phyloP scores from a whole-genome alignment of 2,329 filamentous ascomycete genomes.

The Neonectria magnoliae region DNA sequence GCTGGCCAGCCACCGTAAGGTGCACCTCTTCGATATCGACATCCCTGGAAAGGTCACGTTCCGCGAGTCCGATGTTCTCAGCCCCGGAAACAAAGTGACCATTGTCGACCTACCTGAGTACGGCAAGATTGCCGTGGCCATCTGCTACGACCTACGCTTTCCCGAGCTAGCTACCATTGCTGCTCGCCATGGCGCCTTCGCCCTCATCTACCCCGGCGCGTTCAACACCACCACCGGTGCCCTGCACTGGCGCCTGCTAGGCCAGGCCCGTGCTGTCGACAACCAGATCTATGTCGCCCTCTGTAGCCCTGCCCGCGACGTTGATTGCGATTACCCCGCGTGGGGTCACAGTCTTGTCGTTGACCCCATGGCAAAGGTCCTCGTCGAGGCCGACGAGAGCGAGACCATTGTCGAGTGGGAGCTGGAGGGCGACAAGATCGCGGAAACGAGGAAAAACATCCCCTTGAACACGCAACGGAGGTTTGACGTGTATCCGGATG shows the following conservation, averaged over 20 bases:
- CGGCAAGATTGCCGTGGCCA: slow-evolving; percentile 86
- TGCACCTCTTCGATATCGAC: slow-evolving; percentile 97
- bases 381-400: slow-evolving; percentile 80
- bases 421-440: slow-evolving; percentile 73
- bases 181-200: slow-evolving; percentile 85
- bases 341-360: slow-evolving; percentile 92
- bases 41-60: slow-evolving; percentile 96
- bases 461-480: slow-evolving; percentile 85
- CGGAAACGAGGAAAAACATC: slow-evolving; percentile 82
- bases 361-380: slow-evolving; percentile 86
- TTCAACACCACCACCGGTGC: slow-evolving; percentile 96
- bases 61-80: slow-evolving; percentile 88
- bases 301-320: slow-evolving; percentile 89
- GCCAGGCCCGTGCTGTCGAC: slow-evolving; percentile 84
- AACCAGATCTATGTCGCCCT: slow-evolving; percentile 95
- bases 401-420: slow-evolving; percentile 82
- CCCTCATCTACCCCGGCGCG: slow-evolving; percentile 92
- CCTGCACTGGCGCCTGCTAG: slow-evolving; percentile 89
- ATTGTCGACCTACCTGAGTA: slow-evolving; percentile 88
- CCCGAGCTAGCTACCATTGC: slow-evolving; percentile 92
- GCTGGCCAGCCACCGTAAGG: slow-evolving; percentile 89
- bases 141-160: slow-evolving; percentile 98
- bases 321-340: slow-evolving; percentile 81
- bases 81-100: slow-evolving; percentile 85
- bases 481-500: slow-evolving; percentile 95